Evolutionary conservation across 768 basidiomycete genomes (phyloP).

Genomic region (Daedalea quercina): DNA sequence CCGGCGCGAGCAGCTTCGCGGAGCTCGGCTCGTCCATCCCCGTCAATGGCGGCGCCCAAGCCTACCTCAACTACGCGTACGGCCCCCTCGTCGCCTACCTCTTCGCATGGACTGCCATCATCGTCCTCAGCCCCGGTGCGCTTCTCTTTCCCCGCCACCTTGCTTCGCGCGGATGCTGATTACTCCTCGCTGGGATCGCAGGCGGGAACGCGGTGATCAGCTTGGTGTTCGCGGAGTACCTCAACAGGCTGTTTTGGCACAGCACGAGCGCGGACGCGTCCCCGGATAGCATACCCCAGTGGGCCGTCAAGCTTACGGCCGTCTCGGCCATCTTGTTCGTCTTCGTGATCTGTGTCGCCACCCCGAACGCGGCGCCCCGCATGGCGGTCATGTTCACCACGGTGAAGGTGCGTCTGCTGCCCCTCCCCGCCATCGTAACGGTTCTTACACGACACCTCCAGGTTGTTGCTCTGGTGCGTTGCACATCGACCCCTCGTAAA

Average conservation of each 20-base stretch:
- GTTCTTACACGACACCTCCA: slow-evolving; percentile 18
- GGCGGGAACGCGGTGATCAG: slow-evolving; percentile 80
- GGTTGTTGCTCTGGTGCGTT: slow-evolving; percentile 63
- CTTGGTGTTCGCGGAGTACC: slow-evolving; percentile 87
- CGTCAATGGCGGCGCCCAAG: slow-evolving; percentile 55
- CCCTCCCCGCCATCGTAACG: background rate
- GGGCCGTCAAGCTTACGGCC: slow-evolving; percentile 89
- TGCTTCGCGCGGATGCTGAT: background rate
- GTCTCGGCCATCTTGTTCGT: slow-evolving; percentile 64
- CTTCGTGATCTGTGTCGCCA: slow-evolving; percentile 70
- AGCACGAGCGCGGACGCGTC: slow-evolving; percentile 60
- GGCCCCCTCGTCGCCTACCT: slow-evolving; percentile 84
- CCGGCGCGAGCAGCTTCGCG: slow-evolving; percentile 90
- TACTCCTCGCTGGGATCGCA: slow-evolving; percentile 19
- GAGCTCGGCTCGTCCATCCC: slow-evolving; percentile 90
- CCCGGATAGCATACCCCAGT: slow-evolving; percentile 78
- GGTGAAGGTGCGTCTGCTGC: slow-evolving; percentile 54
- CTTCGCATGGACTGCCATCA: slow-evolving; percentile 93
- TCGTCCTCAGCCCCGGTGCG: slow-evolving; percentile 77
- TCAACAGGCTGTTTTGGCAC: slow-evolving; percentile 85
- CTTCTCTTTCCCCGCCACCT: background rate
- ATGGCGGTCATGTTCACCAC: slow-evolving; percentile 83
- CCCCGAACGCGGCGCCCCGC: slow-evolving; percentile 70
- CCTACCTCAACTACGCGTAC: slow-evolving; percentile 87
- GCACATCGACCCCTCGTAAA: too few relatives aligned